A percentile compares a stretch with the other conserved stretches of the same genome.
Evolutionary conservation across 371 early-diverging fungal species (phyloP).

Genomic region (Zancudomyces culisetae): DNA sequence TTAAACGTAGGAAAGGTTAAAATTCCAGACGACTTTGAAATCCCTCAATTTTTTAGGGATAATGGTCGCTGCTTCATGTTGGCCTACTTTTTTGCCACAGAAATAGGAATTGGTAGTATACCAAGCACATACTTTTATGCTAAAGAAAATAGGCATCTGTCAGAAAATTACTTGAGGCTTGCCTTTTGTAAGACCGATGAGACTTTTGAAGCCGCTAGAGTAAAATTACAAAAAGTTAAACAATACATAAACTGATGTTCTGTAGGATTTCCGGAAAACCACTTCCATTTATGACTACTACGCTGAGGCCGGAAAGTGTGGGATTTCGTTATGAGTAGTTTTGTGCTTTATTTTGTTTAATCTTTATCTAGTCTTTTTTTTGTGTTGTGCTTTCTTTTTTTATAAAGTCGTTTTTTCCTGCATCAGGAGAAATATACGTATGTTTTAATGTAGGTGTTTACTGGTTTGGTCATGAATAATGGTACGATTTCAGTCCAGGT

Average conservation of each 20-base stretch:
- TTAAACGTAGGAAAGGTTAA: constrained; percentile 54
- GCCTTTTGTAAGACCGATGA: constrained; percentile 88
- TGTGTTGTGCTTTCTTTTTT: too few relatives aligned
- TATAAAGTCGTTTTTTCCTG: too few relatives aligned
- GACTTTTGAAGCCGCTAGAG: constrained; percentile 53
- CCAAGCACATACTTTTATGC: constrained; percentile 84
- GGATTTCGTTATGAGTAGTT: too few relatives aligned
- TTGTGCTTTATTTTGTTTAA: too few relatives aligned
- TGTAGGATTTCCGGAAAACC: too few relatives aligned
- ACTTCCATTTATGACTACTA: too few relatives aligned
- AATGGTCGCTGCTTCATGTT: constrained; percentile 58
- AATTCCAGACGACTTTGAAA: constrained; percentile 38
- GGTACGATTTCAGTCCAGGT: too few relatives aligned
- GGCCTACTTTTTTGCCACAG: constrained; percentile 72
- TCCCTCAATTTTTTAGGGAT: constrained; percentile 38
- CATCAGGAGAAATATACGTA: too few relatives aligned
- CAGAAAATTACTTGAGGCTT: constrained; percentile 64
- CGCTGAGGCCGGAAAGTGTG: too few relatives aligned
- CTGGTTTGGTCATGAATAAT: too few relatives aligned
- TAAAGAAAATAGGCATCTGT: constrained; percentile 42
- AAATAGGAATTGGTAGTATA: constrained; percentile 81
- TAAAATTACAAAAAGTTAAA: constrained; percentile 42
- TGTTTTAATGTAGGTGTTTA: too few relatives aligned
- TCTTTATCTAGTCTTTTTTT: too few relatives aligned
- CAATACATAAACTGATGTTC: constrained; percentile 15